A percentile compares a stretch with the other conserved stretches of the same genome.
These are phyloP conservation scores for Malassezia nana DNA, from an alignment of 1,284 basidiomycete genomes.

Conservation along the genomic window DNA sequence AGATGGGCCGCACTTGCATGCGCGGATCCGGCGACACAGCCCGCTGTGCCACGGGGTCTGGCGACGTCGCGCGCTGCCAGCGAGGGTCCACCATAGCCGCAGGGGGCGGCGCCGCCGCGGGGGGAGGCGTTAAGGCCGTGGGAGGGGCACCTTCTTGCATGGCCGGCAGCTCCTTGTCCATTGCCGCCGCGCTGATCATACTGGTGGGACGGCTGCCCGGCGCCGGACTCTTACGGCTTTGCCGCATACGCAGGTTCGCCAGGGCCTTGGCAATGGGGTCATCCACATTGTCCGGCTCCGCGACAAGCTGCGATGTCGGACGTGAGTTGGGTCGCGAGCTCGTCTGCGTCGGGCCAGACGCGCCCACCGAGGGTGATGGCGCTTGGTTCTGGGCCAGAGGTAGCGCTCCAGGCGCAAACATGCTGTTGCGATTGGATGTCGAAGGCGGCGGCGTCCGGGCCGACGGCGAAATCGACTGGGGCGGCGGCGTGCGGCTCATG, in stretches of 20 bases:
- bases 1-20: slow-evolving; percentile 54
- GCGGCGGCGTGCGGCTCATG: slow-evolving; percentile 12
- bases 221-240: slow-evolving; percentile 29
- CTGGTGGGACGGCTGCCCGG: slow-evolving; percentile 24
- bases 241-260: slow-evolving; percentile 52
- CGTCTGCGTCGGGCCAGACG: neutral
- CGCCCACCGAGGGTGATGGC: neutral
- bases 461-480: slow-evolving; percentile 6
- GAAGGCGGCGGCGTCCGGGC: slow-evolving; percentile 28
- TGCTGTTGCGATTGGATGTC: slow-evolving; percentile 17
- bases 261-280: slow-evolving; percentile 70
- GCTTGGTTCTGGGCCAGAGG: slow-evolving; percentile 8
- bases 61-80: slow-evolving; percentile 2
- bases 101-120: neutral
- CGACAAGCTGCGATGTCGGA: neutral
- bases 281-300: slow-evolving; percentile 50
- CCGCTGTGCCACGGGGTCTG: neutral
- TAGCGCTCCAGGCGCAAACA: slow-evolving; percentile 16
- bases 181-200: slow-evolving; percentile 14
- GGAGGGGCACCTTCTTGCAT: neutral
- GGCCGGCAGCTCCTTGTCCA: neutral
- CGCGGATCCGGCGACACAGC: slow-evolving; percentile 23
- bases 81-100: neutral
- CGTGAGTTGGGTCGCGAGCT: neutral
- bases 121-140: too few species aligned